Conservation (phyloP, 1,284 basidiomycete genomes). For the Puccinia hordei region DNA sequence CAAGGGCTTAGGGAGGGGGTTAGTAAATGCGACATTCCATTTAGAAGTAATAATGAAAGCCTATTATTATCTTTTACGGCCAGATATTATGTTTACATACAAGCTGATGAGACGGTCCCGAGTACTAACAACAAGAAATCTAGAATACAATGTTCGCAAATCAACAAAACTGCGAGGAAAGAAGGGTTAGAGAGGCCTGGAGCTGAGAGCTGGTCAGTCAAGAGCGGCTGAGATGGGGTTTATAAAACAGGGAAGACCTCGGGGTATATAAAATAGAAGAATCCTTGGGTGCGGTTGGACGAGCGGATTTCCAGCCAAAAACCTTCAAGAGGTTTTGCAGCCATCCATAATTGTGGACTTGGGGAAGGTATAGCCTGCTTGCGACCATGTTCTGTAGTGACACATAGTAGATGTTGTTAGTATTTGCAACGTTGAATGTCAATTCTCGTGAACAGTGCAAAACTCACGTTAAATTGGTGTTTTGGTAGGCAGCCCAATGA, state of each 20-base stretch:
- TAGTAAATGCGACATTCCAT: background rate
- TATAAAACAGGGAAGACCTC: background rate
- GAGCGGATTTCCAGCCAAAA: background rate
- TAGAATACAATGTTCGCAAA: background rate
- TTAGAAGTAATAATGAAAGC: background rate
- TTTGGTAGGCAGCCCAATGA: constrained; percentile 39
- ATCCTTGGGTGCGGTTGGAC: background rate
- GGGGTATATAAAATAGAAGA: too few species aligned
- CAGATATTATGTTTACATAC: background rate
- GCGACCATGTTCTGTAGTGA: constrained; percentile 42
- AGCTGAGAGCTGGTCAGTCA: too few species aligned
- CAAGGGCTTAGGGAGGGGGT: too few species aligned
- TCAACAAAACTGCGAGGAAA: background rate
- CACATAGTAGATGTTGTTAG: background rate
- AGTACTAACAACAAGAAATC: background rate
- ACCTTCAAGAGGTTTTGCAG: constrained; percentile 32
- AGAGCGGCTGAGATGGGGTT: background rate
- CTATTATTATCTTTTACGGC: background rate
- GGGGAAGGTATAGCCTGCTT: constrained; percentile 44
- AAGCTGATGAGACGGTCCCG: background rate
- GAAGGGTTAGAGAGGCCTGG: background rate
- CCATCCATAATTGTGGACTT: constrained; percentile 47
- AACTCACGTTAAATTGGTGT: constrained; percentile 45
- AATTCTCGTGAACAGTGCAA: too few species aligned
- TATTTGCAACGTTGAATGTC: background rate